Conservation (phyloP, 371 early-diverging fungal species). For the Mucor sp. region DNA sequence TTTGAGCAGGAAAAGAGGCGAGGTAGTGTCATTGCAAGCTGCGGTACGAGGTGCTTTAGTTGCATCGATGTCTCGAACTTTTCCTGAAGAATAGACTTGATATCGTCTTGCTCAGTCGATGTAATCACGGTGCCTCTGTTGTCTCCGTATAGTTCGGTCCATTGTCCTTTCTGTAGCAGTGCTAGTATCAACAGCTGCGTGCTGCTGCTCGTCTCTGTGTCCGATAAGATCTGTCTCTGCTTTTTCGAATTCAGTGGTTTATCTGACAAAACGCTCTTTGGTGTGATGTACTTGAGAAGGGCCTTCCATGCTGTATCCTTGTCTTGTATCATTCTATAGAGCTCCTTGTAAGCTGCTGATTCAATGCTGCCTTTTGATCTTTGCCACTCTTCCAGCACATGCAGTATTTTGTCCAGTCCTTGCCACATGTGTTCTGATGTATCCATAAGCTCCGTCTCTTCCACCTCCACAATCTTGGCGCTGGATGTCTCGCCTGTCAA, state of each 20-base stretch:
- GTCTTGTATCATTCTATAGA: background rate
- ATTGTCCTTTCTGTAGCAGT: conserved; percentile 13
- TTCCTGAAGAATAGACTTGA: background rate
- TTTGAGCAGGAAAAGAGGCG: background rate
- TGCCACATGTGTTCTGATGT: background rate
- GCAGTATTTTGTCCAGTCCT: background rate
- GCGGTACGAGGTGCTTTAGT: background rate
- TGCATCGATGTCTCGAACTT: background rate
- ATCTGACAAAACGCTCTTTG: conserved; percentile 4
- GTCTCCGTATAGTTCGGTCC: background rate
- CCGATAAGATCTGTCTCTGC: background rate
- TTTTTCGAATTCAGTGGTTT: conserved; percentile 1
- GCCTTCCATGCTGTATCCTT: background rate
- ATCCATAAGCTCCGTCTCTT: background rate
- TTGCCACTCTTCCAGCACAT: conserved; percentile 9
- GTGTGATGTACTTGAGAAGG: conserved; percentile 2
- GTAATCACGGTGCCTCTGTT: background rate
- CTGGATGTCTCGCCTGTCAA: background rate
- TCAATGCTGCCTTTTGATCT: background rate
- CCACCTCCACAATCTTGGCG: background rate
- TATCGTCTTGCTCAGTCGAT: conserved; percentile 1
- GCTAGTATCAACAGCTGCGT: background rate
- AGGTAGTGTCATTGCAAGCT: background rate
- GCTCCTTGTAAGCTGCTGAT: background rate
- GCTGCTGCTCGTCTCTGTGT: background rate